Conservation (phyloP, 306 rosid genomes). For the Crataegus laevigata region DNA sequence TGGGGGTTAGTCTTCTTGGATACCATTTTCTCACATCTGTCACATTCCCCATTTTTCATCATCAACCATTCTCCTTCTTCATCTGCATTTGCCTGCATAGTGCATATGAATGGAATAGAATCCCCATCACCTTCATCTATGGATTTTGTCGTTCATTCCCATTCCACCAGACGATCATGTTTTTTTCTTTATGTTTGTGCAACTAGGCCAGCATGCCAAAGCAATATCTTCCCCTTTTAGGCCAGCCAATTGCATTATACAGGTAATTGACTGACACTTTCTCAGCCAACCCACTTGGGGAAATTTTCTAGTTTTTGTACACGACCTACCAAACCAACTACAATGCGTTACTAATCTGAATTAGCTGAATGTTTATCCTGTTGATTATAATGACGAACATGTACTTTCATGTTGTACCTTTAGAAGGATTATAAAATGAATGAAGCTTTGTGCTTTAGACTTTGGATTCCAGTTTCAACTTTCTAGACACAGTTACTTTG, state of each 20-base stretch:
- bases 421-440: background rate
- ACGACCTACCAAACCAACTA: background rate
- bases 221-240: constrained; percentile 94
- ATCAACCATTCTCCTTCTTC: background rate
- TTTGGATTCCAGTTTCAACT: background rate
- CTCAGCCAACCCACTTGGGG: background rate
- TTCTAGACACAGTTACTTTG: background rate
- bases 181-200: constrained; percentile 15
- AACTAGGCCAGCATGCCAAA: constrained; percentile 83
- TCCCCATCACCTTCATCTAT: constrained; percentile 56
- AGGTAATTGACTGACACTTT: constrained; percentile 38
- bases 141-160: background rate
- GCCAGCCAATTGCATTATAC: constrained; percentile 81
- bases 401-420: background rate
- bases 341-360: background rate
- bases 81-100: background rate
- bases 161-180: background rate
- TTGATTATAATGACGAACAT: background rate
- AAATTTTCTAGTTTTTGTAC: background rate
- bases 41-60: background rate
- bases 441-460: background rate
- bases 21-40: background rate
- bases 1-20: constrained; percentile 56
- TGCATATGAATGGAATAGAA: background rate
- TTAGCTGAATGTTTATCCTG: background rate